Evolutionary conservation across 176 grass and related monocot genomes (phyloP).

Genomic region (Carex cristatella): DNA sequence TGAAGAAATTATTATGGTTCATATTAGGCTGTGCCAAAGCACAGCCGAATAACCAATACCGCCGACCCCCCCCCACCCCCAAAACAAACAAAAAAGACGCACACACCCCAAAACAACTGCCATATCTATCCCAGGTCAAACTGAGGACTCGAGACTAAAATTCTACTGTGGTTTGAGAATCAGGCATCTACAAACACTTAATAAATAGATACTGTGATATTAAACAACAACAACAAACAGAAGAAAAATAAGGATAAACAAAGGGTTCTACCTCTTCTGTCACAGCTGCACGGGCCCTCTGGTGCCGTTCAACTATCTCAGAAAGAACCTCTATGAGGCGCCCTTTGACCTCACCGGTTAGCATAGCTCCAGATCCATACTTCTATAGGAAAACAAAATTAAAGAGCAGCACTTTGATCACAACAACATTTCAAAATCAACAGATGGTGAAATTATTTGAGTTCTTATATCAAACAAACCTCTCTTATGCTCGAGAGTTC

Average conservation of each 20-base stretch:
- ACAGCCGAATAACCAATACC: neutral
- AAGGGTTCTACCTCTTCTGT: conserved; percentile 55
- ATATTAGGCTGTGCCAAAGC: neutral
- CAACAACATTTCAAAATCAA: neutral
- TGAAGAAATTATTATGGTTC: neutral
- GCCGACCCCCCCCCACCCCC: neutral
- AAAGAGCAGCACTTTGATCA: neutral
- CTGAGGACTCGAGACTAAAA: neutral
- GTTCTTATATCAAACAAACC: conserved; percentile 37
- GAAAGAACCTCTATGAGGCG: conserved; percentile 46
- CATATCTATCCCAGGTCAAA: neutral
- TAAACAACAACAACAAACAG: neutral
- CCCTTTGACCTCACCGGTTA: conserved; percentile 81
- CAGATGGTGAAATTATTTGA: neutral
- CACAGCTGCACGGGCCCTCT: conserved; percentile 54
- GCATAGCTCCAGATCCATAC: conserved; percentile 74
- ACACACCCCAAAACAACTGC: neutral
- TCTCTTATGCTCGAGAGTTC: conserved; percentile 70
- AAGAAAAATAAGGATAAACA: neutral
- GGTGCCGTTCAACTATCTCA: conserved; percentile 66
- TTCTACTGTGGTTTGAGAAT: neutral
- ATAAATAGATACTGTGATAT: neutral
- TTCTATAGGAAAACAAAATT: conserved; percentile 32
- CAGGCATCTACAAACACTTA: neutral
- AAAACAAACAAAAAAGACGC: no score